phyloP scores from a whole-genome alignment of 257 asterid species.

The Jacaranda copaia region DNA sequence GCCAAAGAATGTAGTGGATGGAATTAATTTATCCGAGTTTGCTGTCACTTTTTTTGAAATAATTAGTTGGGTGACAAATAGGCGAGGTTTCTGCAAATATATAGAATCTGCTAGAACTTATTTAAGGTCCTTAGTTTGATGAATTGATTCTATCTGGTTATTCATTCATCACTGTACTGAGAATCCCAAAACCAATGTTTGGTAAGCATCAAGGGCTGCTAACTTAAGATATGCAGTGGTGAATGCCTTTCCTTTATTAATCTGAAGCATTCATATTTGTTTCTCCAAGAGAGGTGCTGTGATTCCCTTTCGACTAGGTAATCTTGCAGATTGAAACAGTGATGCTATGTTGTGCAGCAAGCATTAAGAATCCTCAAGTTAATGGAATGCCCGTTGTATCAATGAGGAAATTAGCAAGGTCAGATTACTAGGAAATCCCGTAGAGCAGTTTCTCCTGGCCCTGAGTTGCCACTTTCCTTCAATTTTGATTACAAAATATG shows the following conservation, averaged over 20 bases:
- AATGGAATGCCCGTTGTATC: neutral
- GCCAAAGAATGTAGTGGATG: neutral
- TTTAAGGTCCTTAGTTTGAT: neutral
- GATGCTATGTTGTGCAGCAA: neutral
- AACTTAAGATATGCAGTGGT: neutral
- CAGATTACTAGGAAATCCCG: neutral
- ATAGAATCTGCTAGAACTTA: neutral
- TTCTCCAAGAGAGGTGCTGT: neutral
- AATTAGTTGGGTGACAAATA: neutral
- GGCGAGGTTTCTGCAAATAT: neutral
- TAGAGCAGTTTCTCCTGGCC: constrained; percentile 7
- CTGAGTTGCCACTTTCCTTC: neutral
- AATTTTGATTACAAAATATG: neutral
- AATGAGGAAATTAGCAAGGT: neutral
- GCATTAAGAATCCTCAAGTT: neutral
- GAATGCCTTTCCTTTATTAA: neutral
- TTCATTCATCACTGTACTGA: neutral
- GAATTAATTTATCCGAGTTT: neutral
- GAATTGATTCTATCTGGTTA: neutral
- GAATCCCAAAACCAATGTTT: neutral
- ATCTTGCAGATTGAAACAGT: neutral
- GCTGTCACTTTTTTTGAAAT: neutral
- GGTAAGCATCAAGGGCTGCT: neutral
- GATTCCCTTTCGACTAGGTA: neutral
- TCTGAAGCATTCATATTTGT: neutral